Conservation (phyloP, 2,329 filamentous ascomycete genomes). For the Thelonectria blattea region DNA sequence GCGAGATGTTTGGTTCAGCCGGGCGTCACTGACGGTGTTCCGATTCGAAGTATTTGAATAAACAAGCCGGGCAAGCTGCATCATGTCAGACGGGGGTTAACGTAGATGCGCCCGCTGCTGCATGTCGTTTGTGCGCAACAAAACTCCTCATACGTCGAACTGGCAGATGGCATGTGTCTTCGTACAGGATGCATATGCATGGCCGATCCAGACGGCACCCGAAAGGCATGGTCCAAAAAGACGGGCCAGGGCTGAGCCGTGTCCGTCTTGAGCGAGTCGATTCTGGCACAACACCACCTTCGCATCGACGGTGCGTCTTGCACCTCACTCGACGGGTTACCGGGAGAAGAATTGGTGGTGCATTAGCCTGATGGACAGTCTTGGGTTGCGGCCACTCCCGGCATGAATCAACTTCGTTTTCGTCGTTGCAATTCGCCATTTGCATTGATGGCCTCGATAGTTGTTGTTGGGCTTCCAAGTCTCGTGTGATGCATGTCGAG, state of each 20-base stretch:
- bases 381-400: not conserved
- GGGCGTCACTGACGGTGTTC: not conserved
- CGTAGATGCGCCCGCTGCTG: not conserved
- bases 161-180: not conserved
- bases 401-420: not conserved
- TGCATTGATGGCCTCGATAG: not conserved
- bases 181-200: not conserved
- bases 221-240: not conserved
- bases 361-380: not conserved
- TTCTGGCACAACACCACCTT: not conserved
- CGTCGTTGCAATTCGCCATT: not conserved
- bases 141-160: not conserved
- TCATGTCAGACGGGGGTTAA: not conserved
- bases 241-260: not conserved
- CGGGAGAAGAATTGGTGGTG: not conserved
- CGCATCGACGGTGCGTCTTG: not conserved
- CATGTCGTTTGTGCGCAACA: not conserved
- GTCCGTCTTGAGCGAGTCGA: not conserved
- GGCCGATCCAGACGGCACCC: not conserved
- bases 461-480: not conserved
- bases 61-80: not conserved
- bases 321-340: not conserved
- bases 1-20: not conserved
- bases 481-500: conserved; percentile 2
- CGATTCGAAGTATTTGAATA: not conserved